Evolutionary conservation across 1,139 yeast species (phyloP), one percentile per base, ranked within the genome.

Genomic region (Pichia terricola): DNA sequence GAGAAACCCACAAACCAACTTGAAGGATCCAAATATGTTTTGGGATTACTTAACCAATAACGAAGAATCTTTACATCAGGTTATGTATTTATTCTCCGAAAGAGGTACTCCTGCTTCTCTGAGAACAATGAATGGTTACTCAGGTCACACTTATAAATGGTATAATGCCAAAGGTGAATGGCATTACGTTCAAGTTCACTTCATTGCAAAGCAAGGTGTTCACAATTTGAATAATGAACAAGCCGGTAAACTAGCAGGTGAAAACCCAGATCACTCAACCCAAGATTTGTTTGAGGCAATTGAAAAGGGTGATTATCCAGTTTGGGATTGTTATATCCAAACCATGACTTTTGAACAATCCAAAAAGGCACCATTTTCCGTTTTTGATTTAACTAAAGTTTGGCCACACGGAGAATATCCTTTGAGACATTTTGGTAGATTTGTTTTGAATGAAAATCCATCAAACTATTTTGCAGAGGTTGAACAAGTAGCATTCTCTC

Each of bases 361-460:
- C 39, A 77, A 78, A 59, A 64, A 70, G 45, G 68, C 67, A 48
- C 70, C 72, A 51, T 76, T 71, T 57, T 74, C 80, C 27, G 74
- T 81, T 44, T 79, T 78, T 60, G 89, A 81, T 61, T 69, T 81
- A 56, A 81, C 89, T 53, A 82, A 82, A 68, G 79, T 80, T 54
- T 82, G 91, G 91, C 87, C 91, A 42, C 87, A 82, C 65, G 67
- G 65, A 58, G 82, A 82, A 50, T 82, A 73, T 71, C 91, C 91
- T 59, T 63, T 82, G 65, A 75, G 88, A 66, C 73, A 74, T 58
- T 79, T 82, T 63, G 91, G 89, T 61, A 75, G 75, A 65, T 70
- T 82, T 53, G 72, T 74, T 33, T 70, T 82, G 59, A 79, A 82
- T 67, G 77, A 76, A 64, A 82, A 82, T 68, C 85, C 88, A 52